Percentiles rank a stretch among this genome's conserved stretches.
These are phyloP conservation scores for Trichoderma reesei DNA, from an alignment of 495 filamentous ascomycete genomes.

Conservation along the genomic window DNA sequence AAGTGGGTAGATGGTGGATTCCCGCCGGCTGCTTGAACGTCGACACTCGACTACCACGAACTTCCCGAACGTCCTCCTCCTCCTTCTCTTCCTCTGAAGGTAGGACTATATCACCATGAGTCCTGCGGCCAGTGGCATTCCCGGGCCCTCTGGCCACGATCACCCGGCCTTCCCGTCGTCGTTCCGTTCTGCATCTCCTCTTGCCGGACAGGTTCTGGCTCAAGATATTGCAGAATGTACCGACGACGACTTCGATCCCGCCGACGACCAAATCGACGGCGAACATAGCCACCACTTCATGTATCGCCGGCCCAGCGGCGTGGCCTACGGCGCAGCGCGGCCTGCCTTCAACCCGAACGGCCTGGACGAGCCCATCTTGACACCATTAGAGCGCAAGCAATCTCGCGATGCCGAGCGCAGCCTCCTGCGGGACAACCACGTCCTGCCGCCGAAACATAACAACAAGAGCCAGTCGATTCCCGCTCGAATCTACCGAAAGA, in stretches of 20 bases:
- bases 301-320: constrained; percentile 56
- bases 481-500: constrained; percentile 25
- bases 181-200: constrained; percentile 48
- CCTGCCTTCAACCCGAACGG: constrained; percentile 26
- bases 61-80: neutral
- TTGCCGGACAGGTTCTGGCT: constrained; percentile 60
- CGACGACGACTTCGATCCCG: constrained; percentile 35
- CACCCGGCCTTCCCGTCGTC: constrained; percentile 19
- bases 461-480: constrained; percentile 14
- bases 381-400: constrained; percentile 50
- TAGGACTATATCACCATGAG: neutral
- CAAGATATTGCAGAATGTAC: constrained; percentile 54
- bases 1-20: too few species aligned
- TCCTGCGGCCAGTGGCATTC: neutral
- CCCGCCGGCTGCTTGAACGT: neutral
- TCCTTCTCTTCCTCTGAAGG: neutral
- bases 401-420: constrained; percentile 65
- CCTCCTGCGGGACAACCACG: constrained; percentile 65
- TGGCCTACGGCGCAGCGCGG: constrained; percentile 50
- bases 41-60: too few species aligned
- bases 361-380: constrained; percentile 42
- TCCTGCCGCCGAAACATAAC: constrained; percentile 56
- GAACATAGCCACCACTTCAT: constrained; percentile 48
- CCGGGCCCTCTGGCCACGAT: neutral
- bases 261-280: constrained; percentile 32